Evolutionary conservation across 371 early-diverging fungal genomes (phyloP), one percentile per base, ranked within the genome.

Genomic region (Mucor saturninus): DNA sequence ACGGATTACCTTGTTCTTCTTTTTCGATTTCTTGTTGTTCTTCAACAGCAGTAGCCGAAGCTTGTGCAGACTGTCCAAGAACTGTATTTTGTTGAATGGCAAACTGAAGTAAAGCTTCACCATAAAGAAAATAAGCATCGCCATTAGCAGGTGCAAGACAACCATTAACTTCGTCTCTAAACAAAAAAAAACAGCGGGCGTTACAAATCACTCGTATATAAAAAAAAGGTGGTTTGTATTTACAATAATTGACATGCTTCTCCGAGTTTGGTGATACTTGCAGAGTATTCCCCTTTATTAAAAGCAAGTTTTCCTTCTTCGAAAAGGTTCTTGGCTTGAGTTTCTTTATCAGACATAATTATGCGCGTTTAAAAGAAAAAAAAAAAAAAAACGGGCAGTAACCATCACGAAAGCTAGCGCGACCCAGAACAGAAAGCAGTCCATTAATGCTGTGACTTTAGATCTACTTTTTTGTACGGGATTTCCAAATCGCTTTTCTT

Each of bases 71-170:
- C 38, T 77, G 75, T 2, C 87, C 87, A 40, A 92, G 68, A n/a
- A 93, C 83, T 49, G 89, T 82, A 68, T 82, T 86, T 60, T 92
- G 90, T 64, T 88, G 81, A 61, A 93, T 88, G 3, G 92, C 94
- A 64, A 83, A 80, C 56, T 91, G 85, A 30, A 93, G 71, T 29
- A 95, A 73, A 7, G 95, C 91, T 37, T 86, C 80, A 14, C 95
- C 95, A 62, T 94, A 95, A 63, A 86, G 61, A 52, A 91, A 90
- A 58, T 91, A 73, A 4, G 85, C 87, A 64, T 94, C 94, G 2
- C 92, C 95, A 69, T 88, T 91, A 56, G 86, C 79, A 45, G 83
- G 81, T 13, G 93, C 83, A 32, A 86, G 80, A 62, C 77, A 75
- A 30, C 95, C 95, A 72, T 89, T 83, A 5, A 82, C 60, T 53